Conservation (phyloP, 2,329 filamentous ascomycete genomes). For the Dichotomopilus funicola region DNA sequence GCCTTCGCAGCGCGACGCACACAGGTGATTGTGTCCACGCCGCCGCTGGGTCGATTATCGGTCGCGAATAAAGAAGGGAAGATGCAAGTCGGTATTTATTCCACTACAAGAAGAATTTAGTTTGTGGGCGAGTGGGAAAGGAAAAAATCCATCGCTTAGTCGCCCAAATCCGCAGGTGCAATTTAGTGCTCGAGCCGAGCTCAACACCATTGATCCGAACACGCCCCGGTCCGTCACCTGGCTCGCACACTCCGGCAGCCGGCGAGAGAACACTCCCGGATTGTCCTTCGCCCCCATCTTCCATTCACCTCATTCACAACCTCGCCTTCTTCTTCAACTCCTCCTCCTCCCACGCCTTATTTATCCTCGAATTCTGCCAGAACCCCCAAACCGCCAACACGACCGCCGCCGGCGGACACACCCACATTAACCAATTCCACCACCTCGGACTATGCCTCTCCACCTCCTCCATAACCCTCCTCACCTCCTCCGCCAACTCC, state of each 20-base stretch:
- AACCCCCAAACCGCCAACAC: constrained; percentile 64
- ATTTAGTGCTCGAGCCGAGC: background rate
- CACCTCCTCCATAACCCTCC: constrained; percentile 58
- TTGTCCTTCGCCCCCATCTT: background rate
- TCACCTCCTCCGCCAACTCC: constrained; percentile 62
- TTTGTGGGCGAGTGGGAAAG: background rate
- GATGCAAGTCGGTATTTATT: background rate
- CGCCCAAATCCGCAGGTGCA: background rate
- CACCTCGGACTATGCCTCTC: constrained; percentile 61
- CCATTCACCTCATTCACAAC: constrained; percentile 26
- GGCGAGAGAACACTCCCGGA: no score
- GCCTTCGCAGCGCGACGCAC: no score
- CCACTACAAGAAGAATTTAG: background rate
- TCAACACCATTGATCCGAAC: no score
- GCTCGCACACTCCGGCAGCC: no score
- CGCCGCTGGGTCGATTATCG: no score
- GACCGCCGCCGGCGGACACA: constrained; percentile 69
- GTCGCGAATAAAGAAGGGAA: background rate
- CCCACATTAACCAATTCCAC: constrained; percentile 70
- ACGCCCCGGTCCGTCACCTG: no score
- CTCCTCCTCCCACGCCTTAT: constrained; percentile 61
- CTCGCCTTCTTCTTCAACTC: constrained; percentile 42
- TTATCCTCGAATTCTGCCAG: constrained; percentile 63
- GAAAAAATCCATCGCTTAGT: background rate
- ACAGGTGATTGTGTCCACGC: no score